phyloP scores from a whole-genome alignment of 202 grass and related monocot genomes.

The Brachypodium distachyon region DNA sequence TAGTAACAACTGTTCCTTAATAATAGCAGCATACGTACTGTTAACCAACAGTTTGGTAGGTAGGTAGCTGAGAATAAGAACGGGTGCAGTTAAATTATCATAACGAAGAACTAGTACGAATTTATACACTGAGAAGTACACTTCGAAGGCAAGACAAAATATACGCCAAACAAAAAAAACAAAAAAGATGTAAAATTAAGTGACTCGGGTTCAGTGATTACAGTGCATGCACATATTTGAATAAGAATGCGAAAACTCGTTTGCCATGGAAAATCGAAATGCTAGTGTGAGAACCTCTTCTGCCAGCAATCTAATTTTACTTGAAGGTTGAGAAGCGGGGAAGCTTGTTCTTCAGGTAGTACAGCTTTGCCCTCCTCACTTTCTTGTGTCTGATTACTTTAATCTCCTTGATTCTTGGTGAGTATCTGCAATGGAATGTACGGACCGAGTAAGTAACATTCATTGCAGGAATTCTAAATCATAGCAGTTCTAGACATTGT shows the following conservation, averaged over 20 bases:
- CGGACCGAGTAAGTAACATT: background rate
- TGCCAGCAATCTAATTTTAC: constrained; percentile 35
- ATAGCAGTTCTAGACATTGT: background rate
- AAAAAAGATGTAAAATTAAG: constrained; percentile 18
- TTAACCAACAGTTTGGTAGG: background rate
- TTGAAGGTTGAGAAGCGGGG: constrained; percentile 97
- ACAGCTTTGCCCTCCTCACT: constrained; percentile 93
- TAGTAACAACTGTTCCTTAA: background rate
- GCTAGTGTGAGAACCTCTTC: constrained; percentile 15
- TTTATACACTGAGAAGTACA: constrained; percentile 4
- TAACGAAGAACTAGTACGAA: background rate
- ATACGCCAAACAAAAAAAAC: background rate
- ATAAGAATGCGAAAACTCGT: background rate
- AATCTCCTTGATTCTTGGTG: constrained; percentile 94
- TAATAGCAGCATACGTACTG: background rate
- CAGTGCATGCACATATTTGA: constrained; percentile 20
- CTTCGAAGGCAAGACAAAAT: constrained; percentile 1
- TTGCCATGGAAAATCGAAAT: constrained; percentile 16
- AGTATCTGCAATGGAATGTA: constrained; percentile 59
- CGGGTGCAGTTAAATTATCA: background rate
- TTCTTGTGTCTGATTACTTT: constrained; percentile 90
- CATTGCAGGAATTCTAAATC: background rate
- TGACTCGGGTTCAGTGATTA: constrained; percentile 5
- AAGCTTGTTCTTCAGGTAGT: constrained; percentile 90
- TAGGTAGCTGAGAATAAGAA: background rate